Conservation (phyloP, 495 filamentous ascomycete genomes). For the Hypoxylon subgilvum region DNA sequence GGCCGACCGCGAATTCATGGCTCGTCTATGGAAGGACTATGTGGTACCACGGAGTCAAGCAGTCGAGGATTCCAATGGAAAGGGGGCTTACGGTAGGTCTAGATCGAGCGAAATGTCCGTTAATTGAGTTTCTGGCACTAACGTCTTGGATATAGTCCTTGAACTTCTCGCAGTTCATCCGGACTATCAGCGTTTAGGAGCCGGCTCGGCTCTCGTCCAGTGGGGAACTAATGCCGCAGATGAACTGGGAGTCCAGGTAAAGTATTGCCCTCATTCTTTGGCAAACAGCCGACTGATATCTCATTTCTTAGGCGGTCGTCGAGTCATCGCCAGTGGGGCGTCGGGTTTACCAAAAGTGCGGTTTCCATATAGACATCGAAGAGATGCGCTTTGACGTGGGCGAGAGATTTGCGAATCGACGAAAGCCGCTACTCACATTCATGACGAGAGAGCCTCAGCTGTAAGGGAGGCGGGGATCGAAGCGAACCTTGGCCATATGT, state of each 20-base stretch:
- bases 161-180: slow-evolving; percentile 59
- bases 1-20: slow-evolving; percentile 34
- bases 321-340: slow-evolving; percentile 33
- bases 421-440: slow-evolving; percentile 32
- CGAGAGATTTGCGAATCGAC: slow-evolving; percentile 17
- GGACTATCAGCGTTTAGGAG: slow-evolving; percentile 55
- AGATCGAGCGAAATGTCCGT: not conserved
- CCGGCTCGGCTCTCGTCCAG: slow-evolving; percentile 54
- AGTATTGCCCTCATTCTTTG: too few species aligned
- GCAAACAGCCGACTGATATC: not conserved
- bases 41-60: slow-evolving; percentile 25
- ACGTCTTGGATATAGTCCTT: slow-evolving; percentile 40
- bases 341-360: slow-evolving; percentile 34
- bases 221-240: slow-evolving; percentile 59
- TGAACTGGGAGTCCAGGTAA: slow-evolving; percentile 34
- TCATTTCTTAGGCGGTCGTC: slow-evolving; percentile 24
- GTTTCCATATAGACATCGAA: slow-evolving; percentile 26
- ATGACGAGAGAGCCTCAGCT: slow-evolving; percentile 35
- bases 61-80: slow-evolving; percentile 11
- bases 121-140: too few species aligned
- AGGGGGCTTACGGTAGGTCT: slow-evolving; percentile 30
- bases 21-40: slow-evolving; percentile 31
- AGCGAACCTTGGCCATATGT: too few species aligned
- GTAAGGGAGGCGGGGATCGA: too few species aligned
- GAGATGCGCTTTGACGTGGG: slow-evolving; percentile 31